Percentiles rank a stretch among this genome's conserved stretches.
These are phyloP conservation scores for Ilyonectria destructans DNA, from an alignment of 2,329 filamentous ascomycete genomes.

Conservation along the genomic window DNA sequence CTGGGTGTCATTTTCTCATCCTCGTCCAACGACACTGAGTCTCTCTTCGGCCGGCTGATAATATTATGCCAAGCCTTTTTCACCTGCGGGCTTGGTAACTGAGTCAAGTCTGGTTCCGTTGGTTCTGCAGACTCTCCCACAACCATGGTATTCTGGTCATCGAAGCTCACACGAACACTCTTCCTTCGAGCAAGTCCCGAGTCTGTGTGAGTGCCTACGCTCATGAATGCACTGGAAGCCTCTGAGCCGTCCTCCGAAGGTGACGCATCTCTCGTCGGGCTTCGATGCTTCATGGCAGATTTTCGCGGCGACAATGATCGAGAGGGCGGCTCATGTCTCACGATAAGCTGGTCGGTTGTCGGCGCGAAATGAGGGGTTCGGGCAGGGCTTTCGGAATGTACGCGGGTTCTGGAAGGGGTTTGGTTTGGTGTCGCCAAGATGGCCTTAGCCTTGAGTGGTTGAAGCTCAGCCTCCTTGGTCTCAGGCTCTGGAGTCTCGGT, in stretches of 20 bases:
- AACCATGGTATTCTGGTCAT: constrained; percentile 74
- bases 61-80: constrained; percentile 68
- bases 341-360: constrained; percentile 67
- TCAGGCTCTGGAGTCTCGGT: not conserved
- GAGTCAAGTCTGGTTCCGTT: constrained; percentile 58
- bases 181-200: constrained; percentile 69
- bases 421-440: constrained; percentile 37
- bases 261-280: constrained; percentile 68
- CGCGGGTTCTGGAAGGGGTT: constrained; percentile 52
- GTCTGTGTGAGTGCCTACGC: constrained; percentile 56
- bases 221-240: constrained; percentile 53
- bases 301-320: constrained; percentile 84
- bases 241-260: constrained; percentile 67
- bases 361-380: constrained; percentile 79
- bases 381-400: constrained; percentile 73
- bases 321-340: constrained; percentile 79
- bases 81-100: constrained; percentile 56
- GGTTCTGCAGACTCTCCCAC: constrained; percentile 64
- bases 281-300: constrained; percentile 79
- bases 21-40: constrained; percentile 66
- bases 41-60: constrained; percentile 65
- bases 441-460: not conserved
- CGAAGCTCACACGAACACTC: constrained; percentile 83
- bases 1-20: constrained; percentile 82
- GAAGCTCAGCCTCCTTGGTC: constrained; percentile 5